phyloP scores from a whole-genome alignment of 2,329 filamentous ascomycete genomes.

The Trichoderma polysporum region DNA sequence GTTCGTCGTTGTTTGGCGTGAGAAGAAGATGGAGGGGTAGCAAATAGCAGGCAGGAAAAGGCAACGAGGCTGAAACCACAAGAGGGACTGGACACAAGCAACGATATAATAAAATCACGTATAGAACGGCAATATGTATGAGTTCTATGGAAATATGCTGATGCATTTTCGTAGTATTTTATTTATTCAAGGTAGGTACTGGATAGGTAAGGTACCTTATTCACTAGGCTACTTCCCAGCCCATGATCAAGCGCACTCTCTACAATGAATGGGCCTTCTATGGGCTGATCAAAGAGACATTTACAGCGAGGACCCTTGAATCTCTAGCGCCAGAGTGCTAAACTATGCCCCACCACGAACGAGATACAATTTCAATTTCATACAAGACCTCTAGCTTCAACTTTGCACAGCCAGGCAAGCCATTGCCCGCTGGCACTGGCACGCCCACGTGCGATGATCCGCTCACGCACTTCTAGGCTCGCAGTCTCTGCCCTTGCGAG shows the following conservation, averaged over 20 bases:
- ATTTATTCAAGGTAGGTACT: background rate
- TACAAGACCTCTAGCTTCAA: background rate
- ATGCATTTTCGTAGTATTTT: background rate
- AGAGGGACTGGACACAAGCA: background rate
- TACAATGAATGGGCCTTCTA: too few species aligned
- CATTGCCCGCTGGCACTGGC: slow-evolving; percentile 15
- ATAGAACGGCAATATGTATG: background rate
- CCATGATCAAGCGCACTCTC: too few species aligned
- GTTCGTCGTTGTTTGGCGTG: background rate
- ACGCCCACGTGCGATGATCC: slow-evolving; percentile 31
- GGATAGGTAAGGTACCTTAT: too few species aligned
- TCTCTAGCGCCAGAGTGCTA: background rate
- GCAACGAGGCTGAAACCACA: background rate
- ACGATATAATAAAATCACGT: background rate
- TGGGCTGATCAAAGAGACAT: background rate
- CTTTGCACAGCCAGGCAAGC: background rate
- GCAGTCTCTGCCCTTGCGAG: slow-evolving; percentile 24
- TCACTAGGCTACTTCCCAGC: too few species aligned
- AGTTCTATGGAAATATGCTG: background rate
- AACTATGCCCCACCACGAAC: slow-evolving; percentile 1
- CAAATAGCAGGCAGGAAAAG: background rate
- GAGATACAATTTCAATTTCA: background rate
- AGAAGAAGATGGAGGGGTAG: slow-evolving; percentile 12
- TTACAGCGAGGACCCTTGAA: background rate
- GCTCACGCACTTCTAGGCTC: slow-evolving; percentile 27